Conservation (phyloP, 2,329 filamentous ascomycete species). For the Aureobasidium zeae region DNA sequence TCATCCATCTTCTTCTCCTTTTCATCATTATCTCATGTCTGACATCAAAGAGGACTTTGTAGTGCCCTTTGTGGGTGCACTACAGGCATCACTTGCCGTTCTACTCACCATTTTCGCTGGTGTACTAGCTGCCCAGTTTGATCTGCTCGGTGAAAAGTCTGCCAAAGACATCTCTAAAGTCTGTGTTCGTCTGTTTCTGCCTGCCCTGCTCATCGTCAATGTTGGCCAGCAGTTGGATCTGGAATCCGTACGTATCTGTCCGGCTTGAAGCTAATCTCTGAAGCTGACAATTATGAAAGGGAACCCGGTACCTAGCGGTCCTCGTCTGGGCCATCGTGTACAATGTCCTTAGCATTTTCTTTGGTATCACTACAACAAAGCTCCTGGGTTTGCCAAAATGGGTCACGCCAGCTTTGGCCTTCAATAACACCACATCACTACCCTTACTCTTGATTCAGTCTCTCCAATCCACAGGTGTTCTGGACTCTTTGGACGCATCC, state of each 20-base stretch:
- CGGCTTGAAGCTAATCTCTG: constrained; percentile 1
- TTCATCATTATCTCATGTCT: too few relatives aligned
- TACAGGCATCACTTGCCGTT: constrained; percentile 47
- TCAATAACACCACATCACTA: constrained; percentile 50
- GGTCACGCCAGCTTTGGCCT: constrained; percentile 45
- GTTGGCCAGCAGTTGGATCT: constrained; percentile 43
- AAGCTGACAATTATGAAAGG: constrained; percentile 14
- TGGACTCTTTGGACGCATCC: constrained; percentile 39
- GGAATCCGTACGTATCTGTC: constrained; percentile 36
- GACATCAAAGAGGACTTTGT: constrained; percentile 23
- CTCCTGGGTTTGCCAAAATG: constrained; percentile 43
- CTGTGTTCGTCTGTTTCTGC: constrained; percentile 46
- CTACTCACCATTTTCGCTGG: constrained; percentile 46
- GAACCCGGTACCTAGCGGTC: constrained; percentile 19
- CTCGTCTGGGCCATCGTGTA: constrained; percentile 45
- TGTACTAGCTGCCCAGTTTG: constrained; percentile 42
- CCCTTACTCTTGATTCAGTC: constrained; percentile 45
- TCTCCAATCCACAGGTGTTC: constrained; percentile 47
- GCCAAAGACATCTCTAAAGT: constrained; percentile 46
- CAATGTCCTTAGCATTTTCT: constrained; percentile 39
- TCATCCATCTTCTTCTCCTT: too few relatives aligned
- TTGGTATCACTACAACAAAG: constrained; percentile 36
- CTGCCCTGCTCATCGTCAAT: constrained; percentile 45
- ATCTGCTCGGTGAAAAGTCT: constrained; percentile 38
- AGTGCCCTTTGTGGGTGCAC: constrained; percentile 41